Percentiles rank a stretch among this genome's conserved stretches.
Evolutionary conservation across 371 early-diverging fungal genomes (phyloP).

Genomic region (Circinella umbellata): DNA sequence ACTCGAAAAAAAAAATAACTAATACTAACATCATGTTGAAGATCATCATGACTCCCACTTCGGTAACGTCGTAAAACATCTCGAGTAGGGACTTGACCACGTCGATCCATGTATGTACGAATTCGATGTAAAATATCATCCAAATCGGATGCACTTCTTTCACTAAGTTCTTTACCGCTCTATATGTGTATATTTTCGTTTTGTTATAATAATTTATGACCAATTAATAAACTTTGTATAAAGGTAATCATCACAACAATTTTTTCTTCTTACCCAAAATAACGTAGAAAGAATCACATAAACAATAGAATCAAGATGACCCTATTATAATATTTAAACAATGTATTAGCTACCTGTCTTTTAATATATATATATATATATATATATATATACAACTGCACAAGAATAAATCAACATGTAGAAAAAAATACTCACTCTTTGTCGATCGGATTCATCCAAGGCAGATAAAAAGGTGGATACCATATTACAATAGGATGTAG

Average conservation of each 20-base stretch:
- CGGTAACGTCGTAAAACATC: conserved; percentile 62
- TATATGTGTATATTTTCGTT: conserved; percentile 13
- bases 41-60: conserved; percentile 49
- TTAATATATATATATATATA: too few species aligned
- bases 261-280: conserved; percentile 69
- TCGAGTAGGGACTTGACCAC: conserved; percentile 44
- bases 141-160: conserved; percentile 63
- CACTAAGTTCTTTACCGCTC: conserved; percentile 60
- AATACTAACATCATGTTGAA: conserved; percentile 59
- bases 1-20: neutral
- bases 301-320: conserved; percentile 77
- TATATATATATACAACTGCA: too few species aligned
- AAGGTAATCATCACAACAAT: too few species aligned
- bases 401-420: too few species aligned
- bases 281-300: conserved; percentile 74
- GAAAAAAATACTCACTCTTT: conserved; percentile 34
- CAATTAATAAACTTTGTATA: too few species aligned
- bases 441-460: conserved; percentile 57
- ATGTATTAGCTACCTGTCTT: too few species aligned
- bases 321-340: conserved; percentile 24
- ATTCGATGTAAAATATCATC: conserved; percentile 60
- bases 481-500: conserved; percentile 65
- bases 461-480: conserved; percentile 65
- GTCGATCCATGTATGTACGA: conserved; percentile 67
- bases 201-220: neutral